Base-by-base conservation (phyloP, 352 stramenopile species). In the Globisporangium takayamanum region DNA sequence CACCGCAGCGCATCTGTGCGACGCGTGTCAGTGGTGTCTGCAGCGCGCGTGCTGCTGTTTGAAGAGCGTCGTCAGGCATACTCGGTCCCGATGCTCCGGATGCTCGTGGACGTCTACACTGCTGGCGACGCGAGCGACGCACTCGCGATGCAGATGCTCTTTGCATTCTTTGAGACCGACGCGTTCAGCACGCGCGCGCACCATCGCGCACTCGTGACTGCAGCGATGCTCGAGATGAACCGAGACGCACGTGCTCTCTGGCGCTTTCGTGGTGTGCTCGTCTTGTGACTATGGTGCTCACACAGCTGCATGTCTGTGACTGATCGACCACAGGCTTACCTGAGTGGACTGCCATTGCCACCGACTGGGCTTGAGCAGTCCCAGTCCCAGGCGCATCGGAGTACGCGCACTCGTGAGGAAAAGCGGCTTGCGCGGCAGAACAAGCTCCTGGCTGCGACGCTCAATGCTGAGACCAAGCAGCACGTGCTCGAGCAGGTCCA, bases 41-140 rank as follows among this genome's bases (percentile, higher is more conserved):
- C 53, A 6, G 25, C 25, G 25, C 53, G 39, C 49, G 15, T 59
- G 37, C 33, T 59, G 42, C 53, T 59, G 36, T 59, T 52, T 37
- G 53, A 59, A 37, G 53, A 59, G 33, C 53, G 22, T 28, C 50
- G 36, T 45, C 39, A 45, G 39, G 1, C 39, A 20, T 14, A 45
- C 14, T 45, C 39, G 14, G 16, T n/a, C 14, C 39, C 14, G 14
- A 45, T 45, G 39, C 14, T 45, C 12, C 39, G 39, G 6, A 45
- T 6, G 50, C 36, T 55, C 28, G 50, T 55, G 22, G 50, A 55
- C 30, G 16, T 25, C 3, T 55, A 55, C 50, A 44, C 50, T 28
- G 16, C 50, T n/a, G 26, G 25, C n/a, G 25, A 36, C n/a, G 26
- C n/a, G 16, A 41, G 36, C 14, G 50, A 55, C 36, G 11, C 22